A percentile compares a stretch with the other conserved stretches of the same genome.
These are phyloP conservation scores for Paecilomyces variotii DNA, from an alignment of 2,329 filamentous ascomycete genomes.

Conservation along the genomic window DNA sequence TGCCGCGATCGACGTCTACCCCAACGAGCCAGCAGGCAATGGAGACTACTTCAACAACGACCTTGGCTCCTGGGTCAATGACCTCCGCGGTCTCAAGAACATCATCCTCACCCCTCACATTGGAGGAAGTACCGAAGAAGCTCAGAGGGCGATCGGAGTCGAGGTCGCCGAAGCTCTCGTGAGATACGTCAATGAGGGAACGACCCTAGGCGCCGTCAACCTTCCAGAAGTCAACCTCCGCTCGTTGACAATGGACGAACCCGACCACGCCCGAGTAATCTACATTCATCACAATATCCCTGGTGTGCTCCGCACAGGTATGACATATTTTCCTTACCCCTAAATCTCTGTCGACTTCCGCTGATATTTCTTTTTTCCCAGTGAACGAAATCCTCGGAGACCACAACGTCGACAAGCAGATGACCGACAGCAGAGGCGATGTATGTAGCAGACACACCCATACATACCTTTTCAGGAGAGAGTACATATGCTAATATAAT, in stretches of 20 bases:
- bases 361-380: slow-evolving; percentile 21
- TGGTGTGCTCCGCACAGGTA: slow-evolving; percentile 79
- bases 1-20: slow-evolving; percentile 94
- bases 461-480: not conserved
- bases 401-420: slow-evolving; percentile 99
- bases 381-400: slow-evolving; percentile 92
- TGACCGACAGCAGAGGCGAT: slow-evolving; percentile 89
- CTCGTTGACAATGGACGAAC: slow-evolving; percentile 81
- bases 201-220: slow-evolving; percentile 87
- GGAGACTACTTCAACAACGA: slow-evolving; percentile 86
- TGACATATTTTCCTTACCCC: slow-evolving; percentile 5
- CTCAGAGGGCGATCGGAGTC: slow-evolving; percentile 88
- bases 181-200: slow-evolving; percentile 91
- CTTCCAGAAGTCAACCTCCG: slow-evolving; percentile 90
- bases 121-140: slow-evolving; percentile 94
- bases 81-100: slow-evolving; percentile 79
- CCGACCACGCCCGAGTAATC: slow-evolving; percentile 80
- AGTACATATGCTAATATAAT: not conserved
- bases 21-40: slow-evolving; percentile 86
- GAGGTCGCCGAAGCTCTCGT: slow-evolving; percentile 86
- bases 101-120: slow-evolving; percentile 95
- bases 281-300: slow-evolving; percentile 97
- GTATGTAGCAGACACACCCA: slow-evolving; percentile 36
- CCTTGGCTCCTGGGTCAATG: slow-evolving; percentile 77
- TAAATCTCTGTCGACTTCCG: not conserved